These are phyloP conservation scores for Lactifluus rugatus DNA, from an alignment of 768 basidiomycete genomes.

Conservation along the genomic window DNA sequence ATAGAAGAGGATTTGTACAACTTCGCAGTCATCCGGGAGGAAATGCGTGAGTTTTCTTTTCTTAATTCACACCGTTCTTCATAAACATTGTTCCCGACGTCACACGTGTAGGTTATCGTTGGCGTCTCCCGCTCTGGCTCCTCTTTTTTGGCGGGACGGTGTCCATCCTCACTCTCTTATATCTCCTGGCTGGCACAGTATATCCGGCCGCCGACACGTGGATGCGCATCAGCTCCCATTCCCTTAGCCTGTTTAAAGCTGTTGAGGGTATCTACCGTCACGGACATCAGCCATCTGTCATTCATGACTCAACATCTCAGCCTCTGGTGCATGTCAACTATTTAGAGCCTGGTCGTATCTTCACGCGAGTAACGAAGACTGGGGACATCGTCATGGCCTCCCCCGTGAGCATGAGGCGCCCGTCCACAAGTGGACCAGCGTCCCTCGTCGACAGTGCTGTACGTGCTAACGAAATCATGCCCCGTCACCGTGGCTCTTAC, in stretches of 20 bases:
- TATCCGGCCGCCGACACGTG: constrained; percentile 3
- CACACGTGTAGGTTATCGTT: background rate
- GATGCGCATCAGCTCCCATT: background rate
- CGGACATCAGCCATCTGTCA: background rate
- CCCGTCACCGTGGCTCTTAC: background rate
- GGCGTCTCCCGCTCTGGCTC: constrained; percentile 14
- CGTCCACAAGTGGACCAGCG: constrained; percentile 5
- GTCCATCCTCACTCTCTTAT: constrained; percentile 9
- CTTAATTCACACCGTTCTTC: background rate
- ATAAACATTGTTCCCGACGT: background rate
- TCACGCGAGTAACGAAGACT: background rate
- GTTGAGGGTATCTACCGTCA: background rate
- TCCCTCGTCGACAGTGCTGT: constrained; percentile 6
- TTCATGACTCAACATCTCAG: background rate
- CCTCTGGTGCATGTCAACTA: background rate
- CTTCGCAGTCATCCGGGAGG: background rate
- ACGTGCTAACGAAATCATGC: background rate
- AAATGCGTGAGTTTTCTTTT: background rate
- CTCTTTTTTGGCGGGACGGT: constrained; percentile 9
- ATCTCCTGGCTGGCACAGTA: constrained; percentile 7
- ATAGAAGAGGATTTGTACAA: background rate
- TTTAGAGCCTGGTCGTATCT: background rate
- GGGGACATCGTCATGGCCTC: background rate
- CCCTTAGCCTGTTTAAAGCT: background rate
- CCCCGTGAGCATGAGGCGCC: background rate